Evolutionary conservation across 129 eudicot species (phyloP).

Genomic region (Pittosporum tobira): DNA sequence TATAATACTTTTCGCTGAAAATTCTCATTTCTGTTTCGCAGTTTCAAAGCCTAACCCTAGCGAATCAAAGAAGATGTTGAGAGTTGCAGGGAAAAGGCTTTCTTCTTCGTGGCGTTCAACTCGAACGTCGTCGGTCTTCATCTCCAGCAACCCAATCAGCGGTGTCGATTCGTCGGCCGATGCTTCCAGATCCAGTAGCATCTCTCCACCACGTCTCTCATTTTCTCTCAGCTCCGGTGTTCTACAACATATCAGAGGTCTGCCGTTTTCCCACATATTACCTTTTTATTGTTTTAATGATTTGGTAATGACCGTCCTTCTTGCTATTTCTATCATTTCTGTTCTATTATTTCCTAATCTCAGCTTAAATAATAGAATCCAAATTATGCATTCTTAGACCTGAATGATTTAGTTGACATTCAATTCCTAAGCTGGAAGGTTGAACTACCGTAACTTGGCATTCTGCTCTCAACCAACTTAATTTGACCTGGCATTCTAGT

Average conservation of each 20-base stretch:
- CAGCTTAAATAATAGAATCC: not conserved
- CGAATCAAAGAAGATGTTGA: constrained; percentile 25
- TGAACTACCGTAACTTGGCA: too few species aligned
- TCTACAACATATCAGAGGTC: constrained; percentile 46
- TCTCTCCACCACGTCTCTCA: constrained; percentile 11
- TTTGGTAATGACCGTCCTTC: not conserved
- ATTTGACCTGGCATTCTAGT: too few species aligned
- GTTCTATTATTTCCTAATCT: not conserved
- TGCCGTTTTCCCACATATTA: not conserved
- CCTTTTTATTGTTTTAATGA: not conserved
- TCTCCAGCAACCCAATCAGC: constrained; percentile 29
- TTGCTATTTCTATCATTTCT: not conserved
- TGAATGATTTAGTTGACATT: constrained; percentile 4
- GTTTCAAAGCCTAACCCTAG: constrained; percentile 7
- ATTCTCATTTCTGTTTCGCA: too few species aligned
- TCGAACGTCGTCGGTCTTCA: constrained; percentile 25
- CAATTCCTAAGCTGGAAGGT: too few species aligned
- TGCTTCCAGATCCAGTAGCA: constrained; percentile 21
- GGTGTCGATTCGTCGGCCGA: constrained; percentile 27
- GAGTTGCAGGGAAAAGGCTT: constrained; percentile 54
- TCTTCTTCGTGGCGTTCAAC: constrained; percentile 41
- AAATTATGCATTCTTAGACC: not conserved
- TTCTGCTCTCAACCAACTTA: too few species aligned
- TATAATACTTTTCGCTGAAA: too few species aligned
- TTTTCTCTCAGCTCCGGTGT: constrained; percentile 14